Percentiles rank a stretch among this genome's conserved stretches.
These are phyloP conservation scores for Colletotrichum lindemuthianum DNA, from an alignment of 2,329 filamentous ascomycete genomes.

Conservation along the genomic window DNA sequence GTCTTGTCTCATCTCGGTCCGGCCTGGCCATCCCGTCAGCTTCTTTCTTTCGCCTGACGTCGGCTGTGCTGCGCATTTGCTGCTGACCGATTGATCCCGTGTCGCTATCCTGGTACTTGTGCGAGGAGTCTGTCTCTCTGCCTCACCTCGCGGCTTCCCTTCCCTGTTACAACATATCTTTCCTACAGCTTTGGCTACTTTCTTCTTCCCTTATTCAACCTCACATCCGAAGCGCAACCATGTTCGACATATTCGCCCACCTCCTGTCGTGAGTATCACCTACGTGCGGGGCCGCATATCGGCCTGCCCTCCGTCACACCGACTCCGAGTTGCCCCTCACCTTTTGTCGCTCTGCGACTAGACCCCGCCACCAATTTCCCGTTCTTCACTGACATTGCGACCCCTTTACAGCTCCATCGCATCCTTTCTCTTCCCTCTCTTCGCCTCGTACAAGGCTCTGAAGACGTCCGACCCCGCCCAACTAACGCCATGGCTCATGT, in stretches of 20 bases:
- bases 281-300: background rate
- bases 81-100: conserved; percentile 9
- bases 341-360: background rate
- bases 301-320: background rate
- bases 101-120: too few species aligned
- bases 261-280: conserved; percentile 74
- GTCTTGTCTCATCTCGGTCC: conserved; percentile 8
- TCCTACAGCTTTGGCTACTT: conserved; percentile 8
- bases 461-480: conserved; percentile 90
- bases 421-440: conserved; percentile 93
- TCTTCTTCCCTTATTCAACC: conserved; percentile 10
- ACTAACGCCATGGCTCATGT: conserved; percentile 98
- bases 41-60: conserved; percentile 16
- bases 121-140: background rate
- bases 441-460: conserved; percentile 97
- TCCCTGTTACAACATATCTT: conserved; percentile 16
- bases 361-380: conserved; percentile 11
- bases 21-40: conserved; percentile 11
- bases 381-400: conserved; percentile 12
- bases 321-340: background rate
- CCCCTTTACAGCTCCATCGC: conserved; percentile 73
- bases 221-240: conserved; percentile 47
- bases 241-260: conserved; percentile 84
- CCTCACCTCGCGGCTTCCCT: background rate
- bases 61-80: conserved; percentile 14